Percentiles rank a stretch among this genome's conserved stretches.
Conservation (phyloP, 768 basidiomycete genomes). For the Nidularia pulvinata region DNA sequence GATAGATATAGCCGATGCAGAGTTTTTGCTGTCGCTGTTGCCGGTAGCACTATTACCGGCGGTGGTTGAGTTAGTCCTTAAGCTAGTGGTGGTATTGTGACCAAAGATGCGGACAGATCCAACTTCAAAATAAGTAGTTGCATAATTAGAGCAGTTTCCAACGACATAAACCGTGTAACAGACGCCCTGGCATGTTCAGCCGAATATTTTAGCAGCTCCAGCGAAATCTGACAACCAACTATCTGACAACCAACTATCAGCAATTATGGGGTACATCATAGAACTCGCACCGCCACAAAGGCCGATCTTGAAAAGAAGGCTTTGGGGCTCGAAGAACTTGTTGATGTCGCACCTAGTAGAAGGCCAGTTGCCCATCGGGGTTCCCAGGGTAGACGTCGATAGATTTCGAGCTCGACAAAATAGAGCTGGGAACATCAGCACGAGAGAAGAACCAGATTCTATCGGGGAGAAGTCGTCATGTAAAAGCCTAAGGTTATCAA, state of each 20-base stretch:
- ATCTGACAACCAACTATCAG: not conserved
- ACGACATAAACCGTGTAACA: not conserved
- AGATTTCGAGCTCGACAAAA: not conserved
- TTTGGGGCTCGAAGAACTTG: not conserved
- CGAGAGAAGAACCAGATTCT: not conserved
- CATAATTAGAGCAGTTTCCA: not conserved
- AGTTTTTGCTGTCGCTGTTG: too few relatives aligned
- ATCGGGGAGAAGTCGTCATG: not conserved
- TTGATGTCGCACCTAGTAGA: not conserved
- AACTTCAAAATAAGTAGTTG: not conserved
- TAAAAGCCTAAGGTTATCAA: not conserved
- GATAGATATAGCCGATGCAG: too few relatives aligned
- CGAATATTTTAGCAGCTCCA: not conserved
- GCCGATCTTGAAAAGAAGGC: not conserved
- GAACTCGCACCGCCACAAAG: not conserved
- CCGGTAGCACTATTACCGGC: too few relatives aligned
- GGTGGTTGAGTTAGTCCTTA: too few relatives aligned
- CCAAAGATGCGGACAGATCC: not conserved
- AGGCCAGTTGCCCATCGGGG: not conserved
- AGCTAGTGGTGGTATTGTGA: not conserved
- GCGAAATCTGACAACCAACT: not conserved
- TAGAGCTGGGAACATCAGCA: not conserved
- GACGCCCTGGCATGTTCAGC: not conserved
- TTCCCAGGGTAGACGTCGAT: not conserved
- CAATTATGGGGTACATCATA: not conserved